Evolutionary conservation across 2,329 filamentous ascomycete genomes (phyloP), one percentile per base, ranked within the genome.

Genomic region (Geosmithia flava): DNA sequence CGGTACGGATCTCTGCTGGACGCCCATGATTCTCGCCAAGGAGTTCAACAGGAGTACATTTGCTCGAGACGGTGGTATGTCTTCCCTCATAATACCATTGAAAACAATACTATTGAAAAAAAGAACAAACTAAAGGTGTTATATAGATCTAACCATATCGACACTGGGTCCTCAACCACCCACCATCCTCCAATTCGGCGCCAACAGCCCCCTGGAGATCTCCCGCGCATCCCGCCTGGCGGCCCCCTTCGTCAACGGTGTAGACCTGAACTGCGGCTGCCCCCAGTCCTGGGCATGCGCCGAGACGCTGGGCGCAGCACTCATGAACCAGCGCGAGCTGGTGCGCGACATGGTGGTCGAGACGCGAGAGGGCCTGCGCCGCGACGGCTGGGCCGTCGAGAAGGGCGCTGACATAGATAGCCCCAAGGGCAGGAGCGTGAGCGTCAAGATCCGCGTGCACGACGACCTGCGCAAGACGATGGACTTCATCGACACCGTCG

Each of bases 261-360:
- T 86, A 3, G 80, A 86, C 55, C 68, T 86, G 41, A 86, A 86
- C 65, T 87, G 83, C 60, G 83, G 83, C 11, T 87, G 83, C 56
- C 83, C 83, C 7, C 83, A 87, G 62, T 76, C 76, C 6, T 86
- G 83, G 83, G 82, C 83, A 0, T 83, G 83, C 56, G 76, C 80
- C 42, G 79, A 82, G 60, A 77, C 70, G 1, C 69, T 87, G 3
- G 83, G 83, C 5, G 83, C 82, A 4, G 79, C 79, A n/a, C 66
- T 87, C 33, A 85, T 86, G 81, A 71, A 78, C 43, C 67, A 71
- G 46, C 74, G 80, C 8, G 76, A 80, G 53, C 68, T 83, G 3
- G 82, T 86, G n/a, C 71, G 76, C 3, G 74, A 78, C 50, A 83
- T 86, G 71, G 74, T 85, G 0, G 58, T 70, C 27, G 74, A 74